Percentiles rank a stretch among this genome's conserved stretches.
phyloP scores from a whole-genome alignment of 306 rosid species.

The Rosa lucieae region DNA sequence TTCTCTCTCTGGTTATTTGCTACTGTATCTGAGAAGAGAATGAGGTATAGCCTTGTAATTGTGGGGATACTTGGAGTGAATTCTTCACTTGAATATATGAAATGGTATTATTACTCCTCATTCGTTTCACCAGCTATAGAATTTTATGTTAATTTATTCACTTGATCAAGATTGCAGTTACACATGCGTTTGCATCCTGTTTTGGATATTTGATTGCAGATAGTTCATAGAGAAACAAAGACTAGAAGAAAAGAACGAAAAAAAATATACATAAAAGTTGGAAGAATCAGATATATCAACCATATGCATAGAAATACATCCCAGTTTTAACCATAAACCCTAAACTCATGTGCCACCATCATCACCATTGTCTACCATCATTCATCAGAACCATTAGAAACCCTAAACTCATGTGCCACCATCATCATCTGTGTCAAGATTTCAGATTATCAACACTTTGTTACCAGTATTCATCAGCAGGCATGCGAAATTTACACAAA shows the following conservation, averaged over 20 bases:
- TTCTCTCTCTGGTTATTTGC: conserved; percentile 22
- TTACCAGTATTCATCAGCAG: not conserved
- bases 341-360: not conserved
- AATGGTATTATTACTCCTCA: conserved; percentile 43
- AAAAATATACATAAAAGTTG: not conserved
- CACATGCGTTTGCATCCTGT: not conserved
- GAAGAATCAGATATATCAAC: not conserved
- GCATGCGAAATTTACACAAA: not conserved
- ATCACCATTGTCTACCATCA: not conserved
- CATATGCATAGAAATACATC: not conserved
- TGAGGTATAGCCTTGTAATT: conserved; percentile 47
- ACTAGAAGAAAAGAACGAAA: not conserved
- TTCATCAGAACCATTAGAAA: not conserved
- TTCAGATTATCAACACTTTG: not conserved
- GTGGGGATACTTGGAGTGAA: conserved; percentile 50
- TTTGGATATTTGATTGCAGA: not conserved
- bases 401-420: not conserved
- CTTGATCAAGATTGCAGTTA: not conserved
- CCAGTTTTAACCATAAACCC: not conserved
- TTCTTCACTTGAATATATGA: conserved; percentile 39
- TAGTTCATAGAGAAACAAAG: not conserved
- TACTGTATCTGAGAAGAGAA: conserved; percentile 27
- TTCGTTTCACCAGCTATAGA: conserved; percentile 25
- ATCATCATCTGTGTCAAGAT: too few relatives aligned
- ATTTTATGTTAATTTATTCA: not conserved